These are phyloP conservation scores for Jacaranda mimosifolia DNA, from an alignment of 257 asterid genomes.

Conservation along the genomic window DNA sequence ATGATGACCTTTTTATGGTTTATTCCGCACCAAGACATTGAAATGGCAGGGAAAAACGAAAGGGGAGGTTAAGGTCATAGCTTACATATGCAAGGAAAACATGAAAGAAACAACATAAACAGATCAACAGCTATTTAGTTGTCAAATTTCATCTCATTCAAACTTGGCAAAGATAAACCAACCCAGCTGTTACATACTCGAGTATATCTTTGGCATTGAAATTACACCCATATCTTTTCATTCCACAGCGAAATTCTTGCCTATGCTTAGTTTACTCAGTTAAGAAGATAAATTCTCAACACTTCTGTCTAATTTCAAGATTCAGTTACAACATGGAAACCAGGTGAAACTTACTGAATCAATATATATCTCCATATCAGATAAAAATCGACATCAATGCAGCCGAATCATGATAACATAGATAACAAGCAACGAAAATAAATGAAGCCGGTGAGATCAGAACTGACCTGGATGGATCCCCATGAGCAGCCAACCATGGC, in stretches of 20 bases:
- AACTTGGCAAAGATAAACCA: slow-evolving; percentile 7
- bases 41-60: too few relatives aligned
- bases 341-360: slow-evolving; percentile 7
- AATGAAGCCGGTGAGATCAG: slow-evolving; percentile 22
- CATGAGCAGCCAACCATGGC: slow-evolving; percentile 99
- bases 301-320: background rate
- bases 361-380: slow-evolving; percentile 4
- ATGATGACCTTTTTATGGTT: too few relatives aligned
- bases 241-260: slow-evolving; percentile 1
- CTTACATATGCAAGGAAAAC: background rate
- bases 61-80: background rate
- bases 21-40: too few relatives aligned
- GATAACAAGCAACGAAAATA: slow-evolving; percentile 13
- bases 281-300: background rate
- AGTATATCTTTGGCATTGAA: background rate
- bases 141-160: slow-evolving; percentile 8
- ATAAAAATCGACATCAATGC: slow-evolving; percentile 44
- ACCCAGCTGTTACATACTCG: background rate
- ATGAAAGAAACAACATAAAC: slow-evolving; percentile 1
- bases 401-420: slow-evolving; percentile 50
- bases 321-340: background rate
- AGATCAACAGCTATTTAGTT: background rate
- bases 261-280: background rate
- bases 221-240: background rate
- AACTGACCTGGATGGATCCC: slow-evolving; percentile 90